Base-by-base conservation (phyloP, 2,329 filamentous ascomycete genomes). In the Talaromyces sp. region DNA sequence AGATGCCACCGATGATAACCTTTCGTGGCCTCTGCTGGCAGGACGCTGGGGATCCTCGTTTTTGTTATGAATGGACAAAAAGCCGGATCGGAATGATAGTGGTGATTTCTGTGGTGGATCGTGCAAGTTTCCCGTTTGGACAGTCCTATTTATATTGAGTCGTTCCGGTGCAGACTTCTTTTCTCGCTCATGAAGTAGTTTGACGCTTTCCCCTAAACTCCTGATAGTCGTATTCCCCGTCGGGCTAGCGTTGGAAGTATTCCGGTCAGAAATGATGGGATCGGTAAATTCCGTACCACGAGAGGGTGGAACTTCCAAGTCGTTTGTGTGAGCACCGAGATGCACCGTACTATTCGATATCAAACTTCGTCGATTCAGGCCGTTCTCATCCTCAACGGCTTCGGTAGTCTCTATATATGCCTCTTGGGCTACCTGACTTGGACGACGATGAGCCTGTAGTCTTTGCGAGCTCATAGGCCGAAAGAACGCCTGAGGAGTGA, bases 381-480 rank as follows among this genome's bases (percentile, higher is more conserved):
- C 82, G 29, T 73, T 76, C 27, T 82, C 75, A 61, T 83, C 79
- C 22, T 72, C 78, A 68, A 77, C 78, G n/a, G 78, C 78, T 63
- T 83, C 79, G 19, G 76, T 73, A 19, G 72, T 31, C 74, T 72
- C 36, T 73, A 72, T 36, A 69, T 73, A 64, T 75, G 77, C 53
- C 75, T 78, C 68, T 74, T 66, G 43, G 82, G 84, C 56, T 82
- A 82, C 70, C 54, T 66, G 64, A 47, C 64, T 66, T 47, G 83
- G 86, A 68, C 89, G 88, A 76, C 94, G 85, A 78, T 98, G 95
- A 63, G 93, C 93, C 79, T 98, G 94, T 60, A 98, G 83, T 76
- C 92, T 90, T 76, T 97, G 93, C 27, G 94, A 96, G 80, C 93
- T 98, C 92, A 99, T 96, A 45, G 95, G 95, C 25, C 90, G 90